A percentile compares a stretch with the other conserved stretches of the same genome.
Conservation (phyloP, 2,329 filamentous ascomycete genomes). For the Cyphellophora attinorum region DNA sequence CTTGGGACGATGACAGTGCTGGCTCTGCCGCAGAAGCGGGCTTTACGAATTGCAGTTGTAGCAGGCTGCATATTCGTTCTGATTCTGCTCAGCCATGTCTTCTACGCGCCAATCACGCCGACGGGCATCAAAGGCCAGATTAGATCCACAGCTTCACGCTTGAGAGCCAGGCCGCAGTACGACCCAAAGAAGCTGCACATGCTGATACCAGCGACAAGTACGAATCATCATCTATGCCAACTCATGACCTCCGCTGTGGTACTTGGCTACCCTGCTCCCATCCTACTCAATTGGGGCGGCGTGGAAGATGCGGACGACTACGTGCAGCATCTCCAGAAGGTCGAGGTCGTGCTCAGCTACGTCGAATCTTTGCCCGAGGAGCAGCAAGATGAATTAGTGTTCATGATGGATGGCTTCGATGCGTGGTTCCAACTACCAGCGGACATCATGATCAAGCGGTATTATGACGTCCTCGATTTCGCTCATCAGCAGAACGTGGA, state of each 20-base stretch:
- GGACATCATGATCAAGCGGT: constrained; percentile 53
- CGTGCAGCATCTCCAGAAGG: constrained; percentile 23
- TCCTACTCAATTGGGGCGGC: constrained; percentile 38
- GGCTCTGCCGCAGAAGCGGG: background rate
- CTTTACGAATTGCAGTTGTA: background rate
- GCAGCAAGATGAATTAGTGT: constrained; percentile 49
- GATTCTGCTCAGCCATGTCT: background rate
- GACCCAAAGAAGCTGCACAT: constrained; percentile 4
- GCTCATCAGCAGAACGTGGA: constrained; percentile 20
- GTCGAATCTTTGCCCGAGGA: constrained; percentile 33
- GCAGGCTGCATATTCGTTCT: constrained; percentile 1
- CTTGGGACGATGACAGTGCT: too few relatives aligned
- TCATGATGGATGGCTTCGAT: constrained; percentile 56
- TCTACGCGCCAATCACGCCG: background rate
- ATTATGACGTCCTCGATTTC: constrained; percentile 44
- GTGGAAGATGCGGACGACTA: constrained; percentile 22
- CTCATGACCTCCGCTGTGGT: constrained; percentile 40
- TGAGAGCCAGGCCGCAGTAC: background rate
- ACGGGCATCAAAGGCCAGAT: background rate
- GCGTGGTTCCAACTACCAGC: constrained; percentile 57
- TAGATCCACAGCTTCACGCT: background rate
- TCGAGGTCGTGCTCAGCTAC: constrained; percentile 36
- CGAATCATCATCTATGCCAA: constrained; percentile 22
- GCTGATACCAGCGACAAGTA: constrained; percentile 12
- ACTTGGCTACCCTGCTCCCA: constrained; percentile 50